Conservation (phyloP, 768 basidiomycete species). For the Xerocomellus amylosporus region DNA sequence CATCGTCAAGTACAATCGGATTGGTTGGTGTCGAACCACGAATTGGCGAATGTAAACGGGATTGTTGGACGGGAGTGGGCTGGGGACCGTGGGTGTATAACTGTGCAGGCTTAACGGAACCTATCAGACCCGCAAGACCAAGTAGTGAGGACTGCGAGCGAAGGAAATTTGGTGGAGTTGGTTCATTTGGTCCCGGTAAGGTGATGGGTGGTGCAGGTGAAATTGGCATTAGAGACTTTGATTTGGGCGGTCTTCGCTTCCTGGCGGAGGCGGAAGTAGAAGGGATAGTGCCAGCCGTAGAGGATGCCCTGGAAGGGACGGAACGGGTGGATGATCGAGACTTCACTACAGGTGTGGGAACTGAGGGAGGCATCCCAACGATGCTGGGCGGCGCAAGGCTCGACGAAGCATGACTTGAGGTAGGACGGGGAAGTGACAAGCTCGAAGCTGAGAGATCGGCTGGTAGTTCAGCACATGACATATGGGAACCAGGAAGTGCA, state of each 20-base stretch:
- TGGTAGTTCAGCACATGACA: slow-evolving; percentile 78
- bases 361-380: background rate
- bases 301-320: slow-evolving; percentile 11
- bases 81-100: slow-evolving; percentile 11
- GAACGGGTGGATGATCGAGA: slow-evolving; percentile 17
- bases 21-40: slow-evolving; percentile 56
- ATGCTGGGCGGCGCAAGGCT: slow-evolving; percentile 37
- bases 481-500: slow-evolving; percentile 96
- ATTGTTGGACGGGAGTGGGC: slow-evolving; percentile 31
- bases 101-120: slow-evolving; percentile 55
- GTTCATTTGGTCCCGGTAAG: slow-evolving; percentile 60
- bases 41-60: slow-evolving; percentile 33
- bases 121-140: slow-evolving; percentile 69
- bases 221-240: slow-evolving; percentile 43
- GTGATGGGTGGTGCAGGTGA: slow-evolving; percentile 54
- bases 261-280: slow-evolving; percentile 19
- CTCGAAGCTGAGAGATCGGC: slow-evolving; percentile 74
- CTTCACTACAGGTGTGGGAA: background rate
- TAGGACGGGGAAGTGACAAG: slow-evolving; percentile 27
- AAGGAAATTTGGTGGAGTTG: slow-evolving; percentile 64
- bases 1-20: slow-evolving; percentile 72
- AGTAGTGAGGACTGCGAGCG: slow-evolving; percentile 71
- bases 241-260: slow-evolving; percentile 35
- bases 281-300: background rate
- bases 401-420: slow-evolving; percentile 30